Percentiles rank a stretch among this genome's conserved stretches.
These are phyloP conservation scores for Jacaranda mimosifolia DNA, from an alignment of 257 asterid genomes.

Conservation along the genomic window DNA sequence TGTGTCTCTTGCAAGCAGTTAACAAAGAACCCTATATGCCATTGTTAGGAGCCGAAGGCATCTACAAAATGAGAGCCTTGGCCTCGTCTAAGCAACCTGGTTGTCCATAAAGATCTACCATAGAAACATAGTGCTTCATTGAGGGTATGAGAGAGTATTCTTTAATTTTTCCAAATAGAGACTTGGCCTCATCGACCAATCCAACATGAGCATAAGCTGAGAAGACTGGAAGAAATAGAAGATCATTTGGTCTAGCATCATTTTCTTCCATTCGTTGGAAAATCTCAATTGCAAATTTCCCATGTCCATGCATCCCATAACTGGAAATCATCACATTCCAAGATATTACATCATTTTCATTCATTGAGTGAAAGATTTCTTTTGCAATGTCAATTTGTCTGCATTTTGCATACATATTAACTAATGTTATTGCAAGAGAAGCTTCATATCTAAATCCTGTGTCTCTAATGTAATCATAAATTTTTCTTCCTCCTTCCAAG, in stretches of 20 bases:
- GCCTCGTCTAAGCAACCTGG: constrained; percentile 72
- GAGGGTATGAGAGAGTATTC: constrained; percentile 60
- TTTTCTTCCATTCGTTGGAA: constrained; percentile 66
- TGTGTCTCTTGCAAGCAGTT: constrained; percentile 73
- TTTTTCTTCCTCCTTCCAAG: constrained; percentile 56
- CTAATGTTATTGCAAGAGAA: constrained; percentile 67
- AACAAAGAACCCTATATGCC: constrained; percentile 82
- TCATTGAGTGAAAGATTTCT: constrained; percentile 63
- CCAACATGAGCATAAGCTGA: constrained; percentile 89
- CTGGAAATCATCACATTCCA: constrained; percentile 87
- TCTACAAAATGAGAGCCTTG: constrained; percentile 64
- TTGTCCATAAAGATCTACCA: constrained; percentile 82
- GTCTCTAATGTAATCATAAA: constrained; percentile 61
- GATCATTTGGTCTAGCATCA: constrained; percentile 56
- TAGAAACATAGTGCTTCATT: constrained; percentile 76
- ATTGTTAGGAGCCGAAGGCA: constrained; percentile 77
- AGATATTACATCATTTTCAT: constrained; percentile 61
- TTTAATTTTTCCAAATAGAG: constrained; percentile 58
- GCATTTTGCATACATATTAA: constrained; percentile 87
- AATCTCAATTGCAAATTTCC: constrained; percentile 56
- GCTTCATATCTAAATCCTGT: constrained; percentile 45
- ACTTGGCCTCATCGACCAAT: constrained; percentile 65
- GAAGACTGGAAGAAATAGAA: constrained; percentile 75
- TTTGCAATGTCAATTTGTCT: constrained; percentile 63
- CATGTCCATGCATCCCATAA: constrained; percentile 80